Base-by-base conservation (phyloP, 768 basidiomycete species). In the Boletus subparvulus region DNA sequence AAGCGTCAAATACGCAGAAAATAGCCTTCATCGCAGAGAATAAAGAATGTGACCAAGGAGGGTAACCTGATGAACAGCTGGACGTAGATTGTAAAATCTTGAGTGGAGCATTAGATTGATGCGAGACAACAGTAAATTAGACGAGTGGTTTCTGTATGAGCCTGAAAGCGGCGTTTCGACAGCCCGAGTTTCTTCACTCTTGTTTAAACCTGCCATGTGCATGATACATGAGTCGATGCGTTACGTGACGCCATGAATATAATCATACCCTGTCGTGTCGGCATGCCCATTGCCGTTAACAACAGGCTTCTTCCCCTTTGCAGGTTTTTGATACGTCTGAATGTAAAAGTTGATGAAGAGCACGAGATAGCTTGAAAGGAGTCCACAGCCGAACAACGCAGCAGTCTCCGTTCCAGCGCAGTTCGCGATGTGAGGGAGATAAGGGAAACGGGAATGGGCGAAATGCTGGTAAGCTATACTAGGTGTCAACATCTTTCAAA, bases 321-420 rank as follows among this genome's bases (percentile, higher is more conserved):
- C 70, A 35, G 87, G 82, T 69, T 85, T 86, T 77, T 85, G 85
- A 78, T 92, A 91, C 30, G 90, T 91, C 71, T 87, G 83, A 67
- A 92, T 80, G 75, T 94, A 94, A 76, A 94, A 94, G 73, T 93
- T 92, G 80, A 98, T 92, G 81, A 99, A 98, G 56, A 99, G 84
- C 65, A 86, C 83, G 52, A 99, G 85, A 76, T 98, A 98, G 66
- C 83, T 88, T 28, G 92, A 90, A 63, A 99, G 80, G 46, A 99
- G 81, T 24, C 73, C 84, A 69, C 94, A 97, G 47, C 95, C 97
- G 55, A 96, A 88, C 55, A 94, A 57, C 3, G 97, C 97, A 52
- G 96, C 92, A 16, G 75, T 74, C 74, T 96, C 92, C 19, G 90
- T 87, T 44, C 97, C 97, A 40, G 94, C 86, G 65, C 97, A 99